Percentiles rank a stretch among this genome's conserved stretches.
phyloP scores from a whole-genome alignment of 148 eudicot species.

The Tetragonia tetragonoides region DNA sequence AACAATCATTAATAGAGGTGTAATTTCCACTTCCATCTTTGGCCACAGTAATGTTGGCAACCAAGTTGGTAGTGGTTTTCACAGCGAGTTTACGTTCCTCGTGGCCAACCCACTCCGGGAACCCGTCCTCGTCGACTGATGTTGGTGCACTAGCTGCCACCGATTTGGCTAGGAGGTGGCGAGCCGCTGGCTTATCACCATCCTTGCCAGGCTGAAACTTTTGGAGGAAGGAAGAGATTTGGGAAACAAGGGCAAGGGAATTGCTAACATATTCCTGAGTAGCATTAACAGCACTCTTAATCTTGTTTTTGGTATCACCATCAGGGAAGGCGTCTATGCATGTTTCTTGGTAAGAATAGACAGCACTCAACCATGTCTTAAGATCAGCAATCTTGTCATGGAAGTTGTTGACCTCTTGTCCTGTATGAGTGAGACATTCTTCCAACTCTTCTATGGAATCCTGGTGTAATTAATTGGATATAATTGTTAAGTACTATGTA shows the following conservation, averaged over 20 bases:
- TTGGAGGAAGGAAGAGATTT: constrained; percentile 33
- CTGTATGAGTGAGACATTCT: constrained; percentile 32
- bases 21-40: constrained; percentile 89
- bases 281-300: constrained; percentile 37
- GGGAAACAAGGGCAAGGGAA: constrained; percentile 60
- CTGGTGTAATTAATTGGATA: background rate
- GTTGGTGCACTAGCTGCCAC: background rate
- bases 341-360: constrained; percentile 67
- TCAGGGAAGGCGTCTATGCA: constrained; percentile 76
- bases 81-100: constrained; percentile 49
- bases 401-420: constrained; percentile 17
- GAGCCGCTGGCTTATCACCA: background rate
- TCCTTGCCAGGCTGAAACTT: constrained; percentile 5
- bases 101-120: constrained; percentile 58
- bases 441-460: constrained; percentile 69
- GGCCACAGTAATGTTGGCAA: constrained; percentile 58
- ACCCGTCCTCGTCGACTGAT: constrained; percentile 20
- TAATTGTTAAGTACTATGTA: background rate
- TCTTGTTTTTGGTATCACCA: constrained; percentile 36
- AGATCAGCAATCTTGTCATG: constrained; percentile 39
- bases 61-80: constrained; percentile 29
- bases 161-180: constrained; percentile 21
- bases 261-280: constrained; percentile 57
- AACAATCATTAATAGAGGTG: constrained; percentile 50
- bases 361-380: constrained; percentile 83